phyloP scores from a whole-genome alignment of 495 filamentous ascomycete genomes.

The Neurospora sp. region DNA sequence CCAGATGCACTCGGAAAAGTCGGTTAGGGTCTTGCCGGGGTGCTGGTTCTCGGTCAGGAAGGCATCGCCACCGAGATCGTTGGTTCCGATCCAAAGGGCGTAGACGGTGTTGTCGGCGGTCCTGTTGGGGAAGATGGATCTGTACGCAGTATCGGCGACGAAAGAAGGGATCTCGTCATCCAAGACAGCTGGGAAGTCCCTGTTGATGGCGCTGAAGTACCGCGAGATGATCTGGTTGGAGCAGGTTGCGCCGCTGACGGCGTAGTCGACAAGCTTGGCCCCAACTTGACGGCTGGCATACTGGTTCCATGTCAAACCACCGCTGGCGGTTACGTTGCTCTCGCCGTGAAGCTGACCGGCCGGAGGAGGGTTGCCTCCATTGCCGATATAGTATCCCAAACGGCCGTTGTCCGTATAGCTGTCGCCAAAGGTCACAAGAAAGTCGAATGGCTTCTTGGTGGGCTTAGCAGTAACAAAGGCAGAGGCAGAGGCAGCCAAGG shows the following conservation, averaged over 20 bases:
- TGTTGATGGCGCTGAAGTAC: conserved; percentile 34
- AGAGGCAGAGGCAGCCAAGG: conserved; percentile 9
- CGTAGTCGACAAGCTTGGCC: conserved; percentile 61
- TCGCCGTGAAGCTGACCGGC: conserved; percentile 40
- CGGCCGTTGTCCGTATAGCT: conserved; percentile 68
- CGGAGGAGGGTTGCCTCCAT: conserved; percentile 51
- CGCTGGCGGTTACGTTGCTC: conserved; percentile 42
- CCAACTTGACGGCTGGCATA: conserved; percentile 47
- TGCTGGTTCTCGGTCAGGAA: conserved; percentile 55
- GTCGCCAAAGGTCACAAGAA: conserved; percentile 50
- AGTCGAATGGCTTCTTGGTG: conserved; percentile 16
- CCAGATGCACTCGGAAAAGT: conserved; percentile 59
- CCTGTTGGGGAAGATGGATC: conserved; percentile 40
- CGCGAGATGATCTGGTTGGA: conserved; percentile 55
- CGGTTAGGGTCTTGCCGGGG: conserved; percentile 44
- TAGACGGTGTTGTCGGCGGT: conserved; percentile 53
- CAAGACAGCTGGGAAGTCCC: conserved; percentile 48
- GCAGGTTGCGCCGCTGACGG: conserved; percentile 59
- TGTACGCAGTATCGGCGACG: conserved; percentile 46
- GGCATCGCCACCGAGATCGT: conserved; percentile 55
- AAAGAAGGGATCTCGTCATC: conserved; percentile 64
- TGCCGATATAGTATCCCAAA: conserved; percentile 45
- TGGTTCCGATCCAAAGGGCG: conserved; percentile 69
- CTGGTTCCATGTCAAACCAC: conserved; percentile 60
- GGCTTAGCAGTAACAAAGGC: background rate